phyloP scores from a whole-genome alignment of 2,329 filamentous ascomycete genomes.

The Aspergillus sp. region DNA sequence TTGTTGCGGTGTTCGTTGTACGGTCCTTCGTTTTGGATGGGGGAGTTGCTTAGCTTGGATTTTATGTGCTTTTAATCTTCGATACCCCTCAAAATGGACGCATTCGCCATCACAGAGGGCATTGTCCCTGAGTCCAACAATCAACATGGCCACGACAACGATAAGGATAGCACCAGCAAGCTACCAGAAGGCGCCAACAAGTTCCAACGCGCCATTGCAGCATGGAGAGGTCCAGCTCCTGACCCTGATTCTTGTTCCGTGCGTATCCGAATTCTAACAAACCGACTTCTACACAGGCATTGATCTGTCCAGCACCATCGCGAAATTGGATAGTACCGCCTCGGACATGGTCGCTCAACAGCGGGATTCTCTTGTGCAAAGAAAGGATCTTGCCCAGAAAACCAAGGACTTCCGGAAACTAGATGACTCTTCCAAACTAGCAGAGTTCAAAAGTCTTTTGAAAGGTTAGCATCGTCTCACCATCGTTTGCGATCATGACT shows the following conservation, averaged over 20 bases:
- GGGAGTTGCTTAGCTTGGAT: slow-evolving; percentile 11
- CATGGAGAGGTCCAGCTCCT: slow-evolving; percentile 82
- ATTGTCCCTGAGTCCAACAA: slow-evolving; percentile 32
- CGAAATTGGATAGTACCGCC: slow-evolving; percentile 86
- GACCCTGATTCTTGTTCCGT: not conserved
- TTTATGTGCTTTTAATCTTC: not conserved
- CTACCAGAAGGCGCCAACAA: slow-evolving; percentile 71
- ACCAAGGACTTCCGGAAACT: slow-evolving; percentile 97
- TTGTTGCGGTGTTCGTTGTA: slow-evolving; percentile 11
- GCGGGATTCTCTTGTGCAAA: slow-evolving; percentile 89
- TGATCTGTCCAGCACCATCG: slow-evolving; percentile 79
- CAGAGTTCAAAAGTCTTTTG: slow-evolving; percentile 83
- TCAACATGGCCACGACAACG: slow-evolving; percentile 24
- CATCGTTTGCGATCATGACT: slow-evolving; percentile 2
- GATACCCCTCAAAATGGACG: slow-evolving; percentile 38
- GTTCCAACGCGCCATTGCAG: slow-evolving; percentile 92
- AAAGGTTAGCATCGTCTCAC: slow-evolving; percentile 60
- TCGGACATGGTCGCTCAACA: slow-evolving; percentile 93
- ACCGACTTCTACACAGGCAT: slow-evolving; percentile 60
- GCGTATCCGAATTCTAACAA: not conserved
- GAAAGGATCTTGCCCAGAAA: slow-evolving; percentile 97
- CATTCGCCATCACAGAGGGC: slow-evolving; percentile 42
- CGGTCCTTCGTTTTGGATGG: slow-evolving; percentile 23
- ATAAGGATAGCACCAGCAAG: slow-evolving; percentile 26
- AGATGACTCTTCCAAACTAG: slow-evolving; percentile 81